These are phyloP conservation scores for Cercospora zeina DNA, from an alignment of 2,329 filamentous ascomycete genomes.

Conservation along the genomic window DNA sequence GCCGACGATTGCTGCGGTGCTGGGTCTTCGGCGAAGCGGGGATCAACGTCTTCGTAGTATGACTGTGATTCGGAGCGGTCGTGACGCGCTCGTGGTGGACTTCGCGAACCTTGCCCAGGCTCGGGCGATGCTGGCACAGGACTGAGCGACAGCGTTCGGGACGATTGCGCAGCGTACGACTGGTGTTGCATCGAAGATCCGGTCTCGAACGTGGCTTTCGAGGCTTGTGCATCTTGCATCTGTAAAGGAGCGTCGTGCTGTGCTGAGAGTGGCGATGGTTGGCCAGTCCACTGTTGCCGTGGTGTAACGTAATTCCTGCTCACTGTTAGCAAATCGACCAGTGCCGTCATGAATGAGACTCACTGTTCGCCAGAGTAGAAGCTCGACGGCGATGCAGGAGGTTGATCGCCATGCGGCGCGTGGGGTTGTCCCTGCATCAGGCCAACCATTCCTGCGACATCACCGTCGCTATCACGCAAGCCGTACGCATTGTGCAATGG, in stretches of 20 bases:
- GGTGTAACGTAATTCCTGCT: constrained; percentile 49
- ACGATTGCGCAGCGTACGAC: constrained; percentile 26
- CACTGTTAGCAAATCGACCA: constrained; percentile 24
- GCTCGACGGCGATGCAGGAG: constrained; percentile 71
- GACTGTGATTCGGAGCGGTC: constrained; percentile 48
- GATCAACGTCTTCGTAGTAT: constrained; percentile 94
- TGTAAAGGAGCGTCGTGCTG: constrained; percentile 12
- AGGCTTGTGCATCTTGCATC: constrained; percentile 19
- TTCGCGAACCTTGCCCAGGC: constrained; percentile 14
- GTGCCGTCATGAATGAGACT: constrained; percentile 42
- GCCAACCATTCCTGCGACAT: constrained; percentile 72
- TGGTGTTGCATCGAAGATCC: constrained; percentile 23
- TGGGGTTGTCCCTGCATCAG: constrained; percentile 59
- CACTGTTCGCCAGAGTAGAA: constrained; percentile 70
- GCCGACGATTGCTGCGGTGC: constrained; percentile 7
- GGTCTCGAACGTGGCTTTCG: constrained; percentile 21
- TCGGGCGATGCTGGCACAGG: constrained; percentile 35
- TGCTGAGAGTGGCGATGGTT: constrained; percentile 20
- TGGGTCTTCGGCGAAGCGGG: constrained; percentile 68
- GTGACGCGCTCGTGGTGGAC: constrained; percentile 23
- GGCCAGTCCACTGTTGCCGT: constrained; percentile 47
- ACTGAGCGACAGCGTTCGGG: constrained; percentile 30
- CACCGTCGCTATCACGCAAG: constrained; percentile 64
- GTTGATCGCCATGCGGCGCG: constrained; percentile 60
- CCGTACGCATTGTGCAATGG: constrained; percentile 40